Conservation (phyloP, 23 red algal genomes). For the Pyropia haitanensis region DNA sequence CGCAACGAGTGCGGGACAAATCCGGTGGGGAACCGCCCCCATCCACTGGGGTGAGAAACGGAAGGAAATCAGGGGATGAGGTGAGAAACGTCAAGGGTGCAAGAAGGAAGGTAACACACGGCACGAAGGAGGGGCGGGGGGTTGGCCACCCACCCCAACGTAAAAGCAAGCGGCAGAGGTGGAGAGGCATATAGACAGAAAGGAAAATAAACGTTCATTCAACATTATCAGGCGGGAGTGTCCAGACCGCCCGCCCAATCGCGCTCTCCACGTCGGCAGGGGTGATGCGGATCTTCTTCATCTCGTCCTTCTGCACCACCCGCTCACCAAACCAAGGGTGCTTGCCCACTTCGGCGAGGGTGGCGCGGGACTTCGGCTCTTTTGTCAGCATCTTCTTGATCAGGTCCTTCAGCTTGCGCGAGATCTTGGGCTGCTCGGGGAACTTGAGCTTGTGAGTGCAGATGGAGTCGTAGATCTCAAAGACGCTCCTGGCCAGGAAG, state of each 20-base stretch:
- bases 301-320: conserved; percentile 42
- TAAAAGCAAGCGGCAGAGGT: too few species aligned
- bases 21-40: too few species aligned
- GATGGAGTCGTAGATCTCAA: conserved; percentile 90
- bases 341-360: conserved; percentile 45
- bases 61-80: too few species aligned
- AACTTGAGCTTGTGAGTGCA: conserved; percentile 79
- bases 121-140: too few species aligned
- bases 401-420: conserved; percentile 70
- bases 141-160: too few species aligned
- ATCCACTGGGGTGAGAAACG: too few species aligned
- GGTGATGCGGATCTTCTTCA: conserved; percentile 79
- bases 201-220: too few species aligned
- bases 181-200: too few species aligned
- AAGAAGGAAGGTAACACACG: too few species aligned
- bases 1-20: too few species aligned
- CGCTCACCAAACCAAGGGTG: conserved; percentile 74
- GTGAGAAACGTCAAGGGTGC: too few species aligned
- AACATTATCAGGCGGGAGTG: conserved; percentile 6
- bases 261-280: conserved; percentile 42
- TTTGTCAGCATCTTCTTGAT: conserved; percentile 83
- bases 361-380: conserved; percentile 63
- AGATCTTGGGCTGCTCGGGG: conserved; percentile 62
- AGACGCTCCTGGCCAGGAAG: conserved; percentile 77
- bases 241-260: conserved; percentile 63